Evolutionary conservation across 306 rosid genomes (phyloP).

Genomic region (Myrica gale): DNA sequence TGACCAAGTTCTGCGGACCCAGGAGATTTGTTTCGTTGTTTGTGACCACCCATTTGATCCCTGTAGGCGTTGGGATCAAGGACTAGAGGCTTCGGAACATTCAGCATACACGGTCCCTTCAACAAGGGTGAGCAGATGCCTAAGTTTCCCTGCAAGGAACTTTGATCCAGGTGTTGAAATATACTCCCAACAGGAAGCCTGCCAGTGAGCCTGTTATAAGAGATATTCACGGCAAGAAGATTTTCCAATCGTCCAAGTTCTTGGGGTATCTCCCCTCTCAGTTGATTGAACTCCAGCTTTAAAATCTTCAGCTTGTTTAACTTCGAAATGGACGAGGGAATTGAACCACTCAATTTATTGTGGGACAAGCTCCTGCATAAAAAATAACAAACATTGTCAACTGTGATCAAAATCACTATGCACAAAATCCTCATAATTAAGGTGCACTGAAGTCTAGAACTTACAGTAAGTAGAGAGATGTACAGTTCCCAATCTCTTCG

Average conservation of each 20-base stretch:
- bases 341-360: slow-evolving; percentile 66
- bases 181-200: slow-evolving; percentile 72
- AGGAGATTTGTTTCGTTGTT: slow-evolving; percentile 37
- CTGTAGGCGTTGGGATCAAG: slow-evolving; percentile 74
- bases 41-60: slow-evolving; percentile 49
- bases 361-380: slow-evolving; percentile 76
- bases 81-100: slow-evolving; percentile 88
- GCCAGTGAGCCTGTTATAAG: slow-evolving; percentile 77
- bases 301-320: slow-evolving; percentile 68
- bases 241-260: slow-evolving; percentile 74
- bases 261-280: slow-evolving; percentile 87
- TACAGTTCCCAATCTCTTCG: slow-evolving; percentile 75
- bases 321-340: slow-evolving; percentile 71
- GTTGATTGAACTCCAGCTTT: slow-evolving; percentile 68
- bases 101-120: slow-evolving; percentile 84
- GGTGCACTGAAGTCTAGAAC: slow-evolving; percentile 21
- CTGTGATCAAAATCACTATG: neutral
- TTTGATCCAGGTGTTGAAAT: slow-evolving; percentile 76
- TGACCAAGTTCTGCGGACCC: slow-evolving; percentile 28
- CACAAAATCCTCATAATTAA: slow-evolving; percentile 1
- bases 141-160: slow-evolving; percentile 77
- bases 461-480: slow-evolving; percentile 80
- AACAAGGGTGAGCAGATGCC: slow-evolving; percentile 86
- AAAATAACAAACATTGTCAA: slow-evolving; percentile 13
- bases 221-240: slow-evolving; percentile 81